A percentile compares a stretch with the other conserved stretches of the same genome.
Evolutionary conservation across 2,329 filamentous ascomycete species (phyloP).

Genomic region (Teratosphaeria epicoccoides): DNA sequence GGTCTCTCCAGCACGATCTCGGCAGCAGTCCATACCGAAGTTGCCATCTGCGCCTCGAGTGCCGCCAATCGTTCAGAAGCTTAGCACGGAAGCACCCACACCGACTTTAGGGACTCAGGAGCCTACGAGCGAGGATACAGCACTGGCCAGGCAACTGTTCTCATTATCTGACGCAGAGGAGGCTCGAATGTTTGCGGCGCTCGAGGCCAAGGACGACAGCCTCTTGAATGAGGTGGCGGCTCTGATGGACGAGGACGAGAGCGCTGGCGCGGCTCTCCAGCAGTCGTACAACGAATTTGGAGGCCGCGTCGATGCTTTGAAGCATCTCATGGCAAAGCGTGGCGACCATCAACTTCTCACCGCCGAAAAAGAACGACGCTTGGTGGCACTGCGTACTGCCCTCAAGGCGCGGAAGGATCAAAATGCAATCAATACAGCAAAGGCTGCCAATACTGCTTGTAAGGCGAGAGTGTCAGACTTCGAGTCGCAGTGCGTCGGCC

Average conservation of each 20-base stretch:
- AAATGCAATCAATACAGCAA: conserved; percentile 15
- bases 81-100: conserved; percentile 3
- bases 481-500: conserved; percentile 16
- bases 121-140: conserved; percentile 1
- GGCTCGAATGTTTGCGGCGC: conserved; percentile 5
- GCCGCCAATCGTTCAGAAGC: neutral
- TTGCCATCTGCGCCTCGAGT: neutral
- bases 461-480: conserved; percentile 14
- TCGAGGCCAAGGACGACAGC: conserved; percentile 11
- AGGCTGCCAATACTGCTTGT: conserved; percentile 16
- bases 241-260: conserved; percentile 13
- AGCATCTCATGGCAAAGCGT: conserved; percentile 11
- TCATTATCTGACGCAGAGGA: conserved; percentile 11
- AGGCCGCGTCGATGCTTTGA: conserved; percentile 8
- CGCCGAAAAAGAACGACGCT: conserved; percentile 14
- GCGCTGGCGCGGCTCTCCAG: conserved; percentile 8
- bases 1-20: neutral
- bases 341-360: conserved; percentile 11
- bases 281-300: conserved; percentile 13
- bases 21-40: neutral
- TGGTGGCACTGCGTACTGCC: conserved; percentile 13
- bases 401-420: conserved; percentile 11
- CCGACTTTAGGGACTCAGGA: conserved; percentile 9
- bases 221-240: conserved; percentile 14
- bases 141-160: conserved; percentile 12